A percentile compares a stretch with the other conserved stretches of the same genome.
phyloP scores from a whole-genome alignment of 768 basidiomycete genomes.

The Panaeolus papilionaceus region DNA sequence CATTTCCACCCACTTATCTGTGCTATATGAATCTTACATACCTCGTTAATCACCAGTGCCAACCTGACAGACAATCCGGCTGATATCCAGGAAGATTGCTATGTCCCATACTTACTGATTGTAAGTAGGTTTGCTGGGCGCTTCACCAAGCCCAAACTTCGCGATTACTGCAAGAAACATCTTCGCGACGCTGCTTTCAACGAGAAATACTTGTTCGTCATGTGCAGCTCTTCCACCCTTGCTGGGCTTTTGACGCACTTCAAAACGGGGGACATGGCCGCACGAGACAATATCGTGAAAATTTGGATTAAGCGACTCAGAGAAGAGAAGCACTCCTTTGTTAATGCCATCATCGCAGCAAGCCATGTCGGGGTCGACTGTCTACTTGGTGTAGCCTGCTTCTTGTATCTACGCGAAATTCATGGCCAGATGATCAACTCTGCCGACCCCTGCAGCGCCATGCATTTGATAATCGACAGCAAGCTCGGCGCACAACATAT shows the following conservation, averaged over 20 bases:
- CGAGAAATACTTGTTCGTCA: slow-evolving; percentile 33
- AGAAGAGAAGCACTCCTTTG: slow-evolving; percentile 37
- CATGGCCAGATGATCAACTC: slow-evolving; percentile 29
- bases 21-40: background rate
- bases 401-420: slow-evolving; percentile 42
- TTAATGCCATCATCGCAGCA: slow-evolving; percentile 44
- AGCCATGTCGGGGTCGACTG: slow-evolving; percentile 37
- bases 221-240: slow-evolving; percentile 43
- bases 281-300: slow-evolving; percentile 28
- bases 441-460: slow-evolving; percentile 29
- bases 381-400: slow-evolving; percentile 46
- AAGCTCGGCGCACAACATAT: slow-evolving; percentile 44
- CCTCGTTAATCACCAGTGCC: background rate
- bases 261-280: slow-evolving; percentile 34
- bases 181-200: slow-evolving; percentile 35
- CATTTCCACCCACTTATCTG: background rate
- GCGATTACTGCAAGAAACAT: slow-evolving; percentile 47
- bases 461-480: slow-evolving; percentile 40
- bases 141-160: background rate
- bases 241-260: slow-evolving; percentile 24
- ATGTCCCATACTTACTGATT: too few species aligned
- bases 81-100: too few species aligned
- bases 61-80: background rate
- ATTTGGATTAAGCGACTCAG: slow-evolving; percentile 40
- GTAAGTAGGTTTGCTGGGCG: background rate